These are phyloP conservation scores for Pythium brachiatum DNA, from an alignment of 352 stramenopile genomes.

Conservation along the genomic window DNA sequence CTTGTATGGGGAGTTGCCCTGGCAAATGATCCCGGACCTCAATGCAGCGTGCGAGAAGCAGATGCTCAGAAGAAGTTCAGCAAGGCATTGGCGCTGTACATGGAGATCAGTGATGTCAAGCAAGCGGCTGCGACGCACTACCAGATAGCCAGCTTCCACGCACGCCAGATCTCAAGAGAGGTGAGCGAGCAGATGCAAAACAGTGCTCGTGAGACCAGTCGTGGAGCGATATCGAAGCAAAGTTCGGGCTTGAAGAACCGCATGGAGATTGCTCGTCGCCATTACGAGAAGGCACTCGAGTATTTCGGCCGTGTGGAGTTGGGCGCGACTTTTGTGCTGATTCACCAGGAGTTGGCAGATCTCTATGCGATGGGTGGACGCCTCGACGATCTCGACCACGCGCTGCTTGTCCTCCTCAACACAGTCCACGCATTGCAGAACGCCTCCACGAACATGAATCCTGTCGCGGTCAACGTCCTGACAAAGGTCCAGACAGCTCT, in stretches of 20 bases:
- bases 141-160: slow-evolving; percentile 81
- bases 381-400: slow-evolving; percentile 75
- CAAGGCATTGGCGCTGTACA: slow-evolving; percentile 72
- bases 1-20: slow-evolving; percentile 77
- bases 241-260: slow-evolving; percentile 41
- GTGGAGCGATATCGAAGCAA: slow-evolving; percentile 2
- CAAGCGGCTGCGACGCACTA: slow-evolving; percentile 81
- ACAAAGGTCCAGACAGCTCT: slow-evolving; percentile 56
- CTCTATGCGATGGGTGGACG: slow-evolving; percentile 65
- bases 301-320: slow-evolving; percentile 75
- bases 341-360: slow-evolving; percentile 78
- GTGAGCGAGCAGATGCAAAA: slow-evolving; percentile 22
- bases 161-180: slow-evolving; percentile 46
- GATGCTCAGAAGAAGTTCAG: slow-evolving; percentile 62
- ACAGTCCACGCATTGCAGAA: slow-evolving; percentile 64
- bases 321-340: slow-evolving; percentile 78
- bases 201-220: not conserved
- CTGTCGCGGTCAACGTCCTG: slow-evolving; percentile 43
- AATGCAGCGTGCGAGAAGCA: slow-evolving; percentile 38
- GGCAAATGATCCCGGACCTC: slow-evolving; percentile 22
- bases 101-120: slow-evolving; percentile 65
- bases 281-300: slow-evolving; percentile 80
- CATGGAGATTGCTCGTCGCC: slow-evolving; percentile 79
- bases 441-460: slow-evolving; percentile 32
- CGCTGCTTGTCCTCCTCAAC: slow-evolving; percentile 70